Percentiles rank a stretch among this genome's conserved stretches.
Evolutionary conservation across 2,329 filamentous ascomycete genomes (phyloP).

Genomic region (Aspergillus latus): DNA sequence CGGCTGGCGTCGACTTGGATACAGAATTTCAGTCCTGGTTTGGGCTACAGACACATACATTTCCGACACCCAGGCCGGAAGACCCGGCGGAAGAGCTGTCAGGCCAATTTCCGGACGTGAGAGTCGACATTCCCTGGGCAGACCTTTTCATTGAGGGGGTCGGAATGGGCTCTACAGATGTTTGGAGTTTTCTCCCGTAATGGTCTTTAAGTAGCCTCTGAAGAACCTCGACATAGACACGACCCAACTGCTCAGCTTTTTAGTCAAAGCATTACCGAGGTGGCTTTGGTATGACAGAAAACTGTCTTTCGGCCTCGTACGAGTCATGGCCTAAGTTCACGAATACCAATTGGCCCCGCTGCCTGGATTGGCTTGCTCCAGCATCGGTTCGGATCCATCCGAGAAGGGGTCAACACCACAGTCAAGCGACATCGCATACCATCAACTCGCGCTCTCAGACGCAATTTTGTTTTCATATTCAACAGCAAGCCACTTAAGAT

Average conservation of each 20-base stretch:
- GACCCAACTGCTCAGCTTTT: no score
- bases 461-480: not conserved
- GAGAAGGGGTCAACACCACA: not conserved
- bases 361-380: no score
- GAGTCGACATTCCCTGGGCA: conserved; percentile 16
- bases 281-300: no score
- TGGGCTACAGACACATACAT: conserved; percentile 21
- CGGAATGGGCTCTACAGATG: conserved; percentile 13
- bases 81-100: not conserved
- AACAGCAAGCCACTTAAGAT: not conserved
- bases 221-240: no score
- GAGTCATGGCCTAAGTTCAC: not conserved
- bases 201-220: no score
- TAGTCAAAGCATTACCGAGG: no score
- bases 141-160: conserved; percentile 16
- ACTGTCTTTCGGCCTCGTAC: no score
- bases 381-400: not conserved
- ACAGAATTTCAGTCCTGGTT: conserved; percentile 28
- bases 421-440: not conserved
- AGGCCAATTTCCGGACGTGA: conserved; percentile 9
- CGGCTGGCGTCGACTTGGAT: conserved; percentile 18
- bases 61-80: not conserved
- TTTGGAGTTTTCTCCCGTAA: conserved; percentile 12
- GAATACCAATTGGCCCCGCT: no score
- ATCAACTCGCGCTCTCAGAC: not conserved